phyloP scores from a whole-genome alignment of 1,284 basidiomycete genomes.

The Cutaneotrichosporon cavernicola region DNA sequence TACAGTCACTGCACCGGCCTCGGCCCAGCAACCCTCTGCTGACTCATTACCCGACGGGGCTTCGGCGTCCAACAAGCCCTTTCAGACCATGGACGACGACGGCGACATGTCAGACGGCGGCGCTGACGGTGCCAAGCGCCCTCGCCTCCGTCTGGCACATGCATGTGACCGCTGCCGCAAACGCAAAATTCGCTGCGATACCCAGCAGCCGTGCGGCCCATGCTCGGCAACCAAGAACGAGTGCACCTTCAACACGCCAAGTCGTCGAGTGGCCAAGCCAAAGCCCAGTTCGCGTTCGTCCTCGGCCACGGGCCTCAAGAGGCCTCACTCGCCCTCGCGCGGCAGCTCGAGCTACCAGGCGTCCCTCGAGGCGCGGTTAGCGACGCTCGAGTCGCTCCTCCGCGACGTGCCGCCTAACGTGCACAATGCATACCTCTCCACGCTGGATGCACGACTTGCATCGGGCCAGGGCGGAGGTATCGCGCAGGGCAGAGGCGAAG shows the following conservation, averaged over 20 bases:
- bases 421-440: conserved; percentile 51
- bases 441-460: conserved; percentile 48
- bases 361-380: conserved; percentile 50
- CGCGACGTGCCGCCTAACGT: conserved; percentile 53
- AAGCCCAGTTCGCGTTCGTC: conserved; percentile 29
- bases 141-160: conserved; percentile 49
- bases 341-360: conserved; percentile 28
- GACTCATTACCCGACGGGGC: not conserved
- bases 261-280: conserved; percentile 46
- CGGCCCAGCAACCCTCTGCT: not conserved
- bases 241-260: conserved; percentile 54
- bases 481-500: conserved; percentile 44
- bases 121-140: conserved; percentile 42
- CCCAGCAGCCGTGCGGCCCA: conserved; percentile 53
- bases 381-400: conserved; percentile 51
- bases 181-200: conserved; percentile 52
- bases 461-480: conserved; percentile 46
- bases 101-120: conserved; percentile 19
- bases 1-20: not conserved
- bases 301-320: conserved; percentile 31
- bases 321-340: conserved; percentile 35
- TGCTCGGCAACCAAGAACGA: conserved; percentile 51
- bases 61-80: not conserved
- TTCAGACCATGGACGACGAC: conserved; percentile 25
- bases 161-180: conserved; percentile 49